These are phyloP conservation scores for Ceratocystis cubensis DNA, from an alignment of 2,329 filamentous ascomycete genomes.

Conservation along the genomic window DNA sequence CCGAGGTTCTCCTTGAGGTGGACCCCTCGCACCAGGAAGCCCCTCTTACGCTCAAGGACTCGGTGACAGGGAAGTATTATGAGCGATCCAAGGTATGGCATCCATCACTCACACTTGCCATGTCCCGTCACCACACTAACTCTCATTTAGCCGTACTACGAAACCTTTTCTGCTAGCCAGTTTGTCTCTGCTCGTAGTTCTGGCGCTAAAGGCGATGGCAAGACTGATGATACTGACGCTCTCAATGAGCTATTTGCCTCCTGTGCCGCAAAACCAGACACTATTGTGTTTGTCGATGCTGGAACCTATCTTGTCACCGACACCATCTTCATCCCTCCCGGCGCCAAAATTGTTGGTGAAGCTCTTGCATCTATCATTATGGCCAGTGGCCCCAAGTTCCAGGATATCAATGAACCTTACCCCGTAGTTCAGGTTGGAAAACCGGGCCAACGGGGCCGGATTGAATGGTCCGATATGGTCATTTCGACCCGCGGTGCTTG, in stretches of 20 bases:
- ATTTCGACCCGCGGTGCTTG: constrained; percentile 55
- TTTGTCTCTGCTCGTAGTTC: constrained; percentile 57
- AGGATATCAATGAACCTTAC: constrained; percentile 44
- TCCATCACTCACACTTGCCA: neutral
- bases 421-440: constrained; percentile 55
- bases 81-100: constrained; percentile 48
- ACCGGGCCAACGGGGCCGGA: constrained; percentile 47
- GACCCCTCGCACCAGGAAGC: constrained; percentile 35
- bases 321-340: constrained; percentile 39
- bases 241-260: constrained; percentile 52
- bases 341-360: constrained; percentile 48
- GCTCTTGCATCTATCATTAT: constrained; percentile 41
- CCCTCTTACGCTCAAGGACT: constrained; percentile 42
- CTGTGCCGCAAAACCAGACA: constrained; percentile 37
- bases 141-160: constrained; percentile 52
- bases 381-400: constrained; percentile 44
- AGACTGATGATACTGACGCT: constrained; percentile 59
- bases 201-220: constrained; percentile 61
- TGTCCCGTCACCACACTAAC: neutral
- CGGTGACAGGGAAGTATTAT: constrained; percentile 41
- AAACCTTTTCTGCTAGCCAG: constrained; percentile 40
- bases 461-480: constrained; percentile 63
- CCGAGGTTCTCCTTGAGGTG: constrained; percentile 37
- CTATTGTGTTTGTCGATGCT: constrained; percentile 48
- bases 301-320: constrained; percentile 48